Base-by-base conservation (phyloP, 192 early-diverging fungal genomes). In the Backusella sp. region DNA sequence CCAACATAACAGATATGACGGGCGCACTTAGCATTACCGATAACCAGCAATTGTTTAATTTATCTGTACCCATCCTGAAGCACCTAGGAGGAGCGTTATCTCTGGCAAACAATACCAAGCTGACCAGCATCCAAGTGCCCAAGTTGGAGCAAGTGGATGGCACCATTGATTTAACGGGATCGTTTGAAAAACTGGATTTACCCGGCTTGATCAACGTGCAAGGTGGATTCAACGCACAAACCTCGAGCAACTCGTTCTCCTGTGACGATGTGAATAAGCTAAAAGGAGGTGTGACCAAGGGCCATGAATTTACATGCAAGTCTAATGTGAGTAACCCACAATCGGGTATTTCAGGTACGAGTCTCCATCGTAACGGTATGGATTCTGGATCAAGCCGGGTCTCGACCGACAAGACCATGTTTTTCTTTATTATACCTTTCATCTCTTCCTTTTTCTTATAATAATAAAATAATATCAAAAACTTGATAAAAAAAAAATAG, bases 91-190 rank as follows among this genome's bases (percentile, higher is more conserved):
- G 90, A 35, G 89, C 91, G 39, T 80, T 92, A 52, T 78, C 86
- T 66, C 85, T 93, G 26, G 84, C 80, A 66, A 90, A 91, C 83
- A 93, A 93, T 75, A 88, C 88, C 19, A 77, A 87, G n/a, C 66
- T 92, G 73, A 83, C 70, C 19, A 74, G 75, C 46, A 81, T 93
- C 35, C 76, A 81, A 59, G 79, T 80, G 9, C 80, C 84, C 19
- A 78, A 88, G 76, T 83, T 93, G 53, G 78, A 76, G 23, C 77
- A 88, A 26, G 84, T 93, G 21, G 82, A 86, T 2, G 92, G 91
- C 5, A 86, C 88, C 62, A 79, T 92, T 26, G 80, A 89, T 67
- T 77, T 92, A 21, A 82, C 82, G 21, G 92, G 92, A 30, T 77
- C 79, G n/a, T 90, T 92, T 73, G 84, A 86, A 69, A 87, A 88